Evolutionary conservation across 805 yeast genomes (phyloP), one percentile per base, ranked within the genome.

Genomic region (Wickerhamomyces tratensis): DNA sequence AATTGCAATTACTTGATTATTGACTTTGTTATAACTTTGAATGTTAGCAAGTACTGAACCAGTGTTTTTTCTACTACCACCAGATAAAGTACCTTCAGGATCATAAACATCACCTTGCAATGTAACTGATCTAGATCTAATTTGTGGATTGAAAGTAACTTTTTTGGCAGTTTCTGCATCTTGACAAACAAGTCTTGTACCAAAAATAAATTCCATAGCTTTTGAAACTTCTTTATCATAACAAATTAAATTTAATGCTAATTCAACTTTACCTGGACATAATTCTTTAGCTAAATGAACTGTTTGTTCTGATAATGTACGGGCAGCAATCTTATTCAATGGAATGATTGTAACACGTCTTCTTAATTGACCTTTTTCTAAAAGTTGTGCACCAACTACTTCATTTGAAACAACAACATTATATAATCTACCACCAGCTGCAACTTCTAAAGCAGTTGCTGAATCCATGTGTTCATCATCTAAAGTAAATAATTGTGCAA

Each of bases 51-150:
- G 67, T 4, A 83, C 60, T 0, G 87, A 74, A 2, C 76, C 70
- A 13, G 75, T 65, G 39, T 68, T 67, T 48, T 71, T 78, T 50
- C 91, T 72, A 20, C 94, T 80, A n/a, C 98, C 98, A 39, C 99
- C 99, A 1, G 96, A 85, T 27, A 93, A 67, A 7, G 95, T 86
- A 13, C 99, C 99, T 50, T 83, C 87, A 0, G 98, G 98, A 57
- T 93, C 98, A 45, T 89, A 93, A 10, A 82, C 74, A 59, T 93
- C 98, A 41, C 98, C 99, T 42, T 88, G 89, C 33, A 85, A 59
- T 0, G 99, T 93, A 13, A 94, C 87, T 30, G 94, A 81, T 53
- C 88, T 79, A 1, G 89, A 71, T 48, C 86, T 72, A 13, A 91
- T 79, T 42, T 77, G 73, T 1, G 91, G 93, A 58, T 89, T 79